phyloP scores from a whole-genome alignment of 202 grass and related monocot genomes.

The Zoysia matrella region DNA sequence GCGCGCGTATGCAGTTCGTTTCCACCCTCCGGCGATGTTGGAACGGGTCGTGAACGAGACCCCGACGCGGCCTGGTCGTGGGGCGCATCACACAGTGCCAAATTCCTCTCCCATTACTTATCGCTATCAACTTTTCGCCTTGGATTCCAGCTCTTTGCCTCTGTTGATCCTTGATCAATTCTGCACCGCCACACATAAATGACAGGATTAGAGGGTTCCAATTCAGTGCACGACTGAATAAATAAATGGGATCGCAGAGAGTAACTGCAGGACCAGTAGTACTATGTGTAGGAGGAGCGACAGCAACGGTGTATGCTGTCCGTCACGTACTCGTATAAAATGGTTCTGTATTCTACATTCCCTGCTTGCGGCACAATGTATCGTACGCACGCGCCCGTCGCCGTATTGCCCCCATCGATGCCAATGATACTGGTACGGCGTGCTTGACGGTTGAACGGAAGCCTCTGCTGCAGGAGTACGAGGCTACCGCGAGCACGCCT shows the following conservation, averaged over 20 bases:
- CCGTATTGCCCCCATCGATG: not conserved
- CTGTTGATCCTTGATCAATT: not conserved
- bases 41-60: slow-evolving; percentile 3
- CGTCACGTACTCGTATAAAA: not conserved
- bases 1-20: too few relatives aligned
- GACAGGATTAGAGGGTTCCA: too few relatives aligned
- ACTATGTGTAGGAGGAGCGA: not conserved
- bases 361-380: not conserved
- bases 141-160: not conserved
- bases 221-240: too few relatives aligned
- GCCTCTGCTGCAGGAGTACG: not conserved
- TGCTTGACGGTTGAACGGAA: not conserved
- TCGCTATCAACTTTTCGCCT: slow-evolving; percentile 8
- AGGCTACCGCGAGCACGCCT: not conserved
- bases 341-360: not conserved
- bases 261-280: not conserved
- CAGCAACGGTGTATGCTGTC: not conserved
- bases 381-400: not conserved
- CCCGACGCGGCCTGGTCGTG: slow-evolving; percentile 13
- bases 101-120: not conserved
- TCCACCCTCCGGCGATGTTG: not conserved
- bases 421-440: not conserved
- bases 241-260: slow-evolving; percentile 1
- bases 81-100: not conserved
- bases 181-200: too few relatives aligned